phyloP scores from a whole-genome alignment of 106 monocot genomes.

The Phalaenopsis aphrodite region DNA sequence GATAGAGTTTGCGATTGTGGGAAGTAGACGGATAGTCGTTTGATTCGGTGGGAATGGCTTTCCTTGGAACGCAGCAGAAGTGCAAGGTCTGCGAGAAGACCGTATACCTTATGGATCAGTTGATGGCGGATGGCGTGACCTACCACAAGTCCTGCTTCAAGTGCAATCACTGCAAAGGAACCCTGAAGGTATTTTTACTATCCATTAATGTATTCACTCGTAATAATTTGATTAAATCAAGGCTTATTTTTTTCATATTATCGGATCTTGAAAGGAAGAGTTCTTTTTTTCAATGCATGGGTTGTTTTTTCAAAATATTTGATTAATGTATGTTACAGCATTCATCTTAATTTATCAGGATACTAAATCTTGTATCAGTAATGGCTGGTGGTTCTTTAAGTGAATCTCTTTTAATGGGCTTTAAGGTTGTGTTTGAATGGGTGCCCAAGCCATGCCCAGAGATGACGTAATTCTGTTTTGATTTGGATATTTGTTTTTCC shows the following conservation, averaged over 20 bases:
- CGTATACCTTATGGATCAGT: constrained; percentile 27
- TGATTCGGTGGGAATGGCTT: constrained; percentile 9
- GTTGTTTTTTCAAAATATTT: background rate
- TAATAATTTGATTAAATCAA: background rate
- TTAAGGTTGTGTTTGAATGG: too few species aligned
- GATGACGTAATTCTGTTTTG: background rate
- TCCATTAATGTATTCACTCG: background rate
- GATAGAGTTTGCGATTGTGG: background rate
- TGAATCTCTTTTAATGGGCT: background rate
- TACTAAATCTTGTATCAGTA: background rate
- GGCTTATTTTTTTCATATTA: background rate
- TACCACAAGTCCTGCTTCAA: constrained; percentile 29
- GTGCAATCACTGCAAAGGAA: constrained; percentile 29
- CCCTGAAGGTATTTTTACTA: constrained; percentile 16
- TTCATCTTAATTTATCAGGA: background rate
- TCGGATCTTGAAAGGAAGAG: background rate
- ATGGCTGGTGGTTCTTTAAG: background rate
- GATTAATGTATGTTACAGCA: background rate
- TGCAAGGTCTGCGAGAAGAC: constrained; percentile 33
- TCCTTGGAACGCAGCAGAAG: constrained; percentile 24
- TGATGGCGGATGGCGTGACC: constrained; percentile 18
- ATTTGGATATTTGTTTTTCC: background rate
- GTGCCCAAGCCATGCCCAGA: background rate
- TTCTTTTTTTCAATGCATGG: background rate
- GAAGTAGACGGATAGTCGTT: background rate